phyloP scores from a whole-genome alignment of 495 filamentous ascomycete species.

The Penicillium crystallinum region DNA sequence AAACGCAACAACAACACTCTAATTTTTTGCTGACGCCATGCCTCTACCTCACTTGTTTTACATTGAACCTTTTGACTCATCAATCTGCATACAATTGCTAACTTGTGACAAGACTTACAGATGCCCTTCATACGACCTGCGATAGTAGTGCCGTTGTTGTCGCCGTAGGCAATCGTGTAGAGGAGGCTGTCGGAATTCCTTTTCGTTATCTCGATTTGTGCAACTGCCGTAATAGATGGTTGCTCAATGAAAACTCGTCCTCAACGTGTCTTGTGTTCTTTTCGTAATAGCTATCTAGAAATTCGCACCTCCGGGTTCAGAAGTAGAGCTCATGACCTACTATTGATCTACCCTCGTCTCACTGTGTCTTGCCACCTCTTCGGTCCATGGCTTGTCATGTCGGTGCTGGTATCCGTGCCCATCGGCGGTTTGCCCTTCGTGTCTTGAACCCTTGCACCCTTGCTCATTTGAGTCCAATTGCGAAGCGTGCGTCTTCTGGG shows the following conservation, averaged over 20 bases:
- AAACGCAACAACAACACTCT: conserved; percentile 57
- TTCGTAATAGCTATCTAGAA: neutral
- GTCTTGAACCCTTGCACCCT: too few relatives aligned
- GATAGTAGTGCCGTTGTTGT: conserved; percentile 5
- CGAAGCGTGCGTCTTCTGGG: too few relatives aligned
- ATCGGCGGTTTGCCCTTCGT: too few relatives aligned
- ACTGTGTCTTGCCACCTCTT: neutral
- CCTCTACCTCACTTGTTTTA: conserved; percentile 13
- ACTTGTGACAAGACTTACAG: conserved; percentile 18
- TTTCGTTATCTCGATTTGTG: neutral
- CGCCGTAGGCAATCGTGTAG: conserved; percentile 7
- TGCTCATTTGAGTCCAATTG: too few relatives aligned
- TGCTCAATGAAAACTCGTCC: conserved; percentile 5
- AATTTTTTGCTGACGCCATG: conserved; percentile 58
- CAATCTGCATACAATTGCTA: conserved; percentile 26
- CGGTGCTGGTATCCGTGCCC: too few relatives aligned
- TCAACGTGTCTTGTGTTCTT: neutral
- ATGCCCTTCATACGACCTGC: conserved; percentile 1
- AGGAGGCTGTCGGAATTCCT: neutral
- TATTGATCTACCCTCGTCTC: neutral
- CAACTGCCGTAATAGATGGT: conserved; percentile 4
- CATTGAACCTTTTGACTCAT: neutral
- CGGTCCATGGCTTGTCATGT: neutral
- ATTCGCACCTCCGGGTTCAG: neutral
- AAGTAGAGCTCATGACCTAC: neutral